phyloP scores from a whole-genome alignment of 805 yeast genomes.

The Saturnispora quitensis region DNA sequence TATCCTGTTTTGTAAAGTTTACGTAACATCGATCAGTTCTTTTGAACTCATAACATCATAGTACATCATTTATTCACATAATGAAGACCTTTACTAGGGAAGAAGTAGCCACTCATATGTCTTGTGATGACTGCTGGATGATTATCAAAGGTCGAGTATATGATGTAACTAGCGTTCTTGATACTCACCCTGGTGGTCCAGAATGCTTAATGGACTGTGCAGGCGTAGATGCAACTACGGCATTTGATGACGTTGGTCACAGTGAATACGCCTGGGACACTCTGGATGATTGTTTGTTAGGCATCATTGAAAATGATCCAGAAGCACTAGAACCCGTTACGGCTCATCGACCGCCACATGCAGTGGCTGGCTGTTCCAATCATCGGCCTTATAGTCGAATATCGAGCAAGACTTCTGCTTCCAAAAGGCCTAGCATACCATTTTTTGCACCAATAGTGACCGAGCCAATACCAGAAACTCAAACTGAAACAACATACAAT shows the following conservation, averaged over 20 bases:
- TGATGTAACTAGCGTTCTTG: constrained; percentile 46
- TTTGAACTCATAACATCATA: not conserved
- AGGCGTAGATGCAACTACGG: constrained; percentile 68
- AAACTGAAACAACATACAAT: not conserved
- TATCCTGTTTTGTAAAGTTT: not conserved
- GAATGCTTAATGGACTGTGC: constrained; percentile 73
- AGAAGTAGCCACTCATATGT: constrained; percentile 39
- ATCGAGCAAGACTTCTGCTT: not conserved
- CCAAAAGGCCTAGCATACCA: not conserved
- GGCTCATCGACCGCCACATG: constrained; percentile 4
- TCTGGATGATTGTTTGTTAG: constrained; percentile 72
- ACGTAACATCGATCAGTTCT: not conserved
- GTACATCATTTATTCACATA: not conserved
- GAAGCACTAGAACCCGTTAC: constrained; percentile 4
- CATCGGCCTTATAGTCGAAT: not conserved
- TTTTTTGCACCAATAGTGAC: not conserved
- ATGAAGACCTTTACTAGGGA: constrained; percentile 1
- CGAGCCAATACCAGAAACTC: not conserved
- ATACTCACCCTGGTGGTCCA: constrained; percentile 76
- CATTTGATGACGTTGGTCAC: constrained; percentile 63
- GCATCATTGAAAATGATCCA: constrained; percentile 38
- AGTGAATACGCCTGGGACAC: constrained; percentile 81
- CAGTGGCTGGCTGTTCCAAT: constrained; percentile 4
- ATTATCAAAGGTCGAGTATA: constrained; percentile 61
- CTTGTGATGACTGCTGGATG: constrained; percentile 60